Base-by-base conservation (phyloP, 768 basidiomycete species). In the Mycena vulgaris region DNA sequence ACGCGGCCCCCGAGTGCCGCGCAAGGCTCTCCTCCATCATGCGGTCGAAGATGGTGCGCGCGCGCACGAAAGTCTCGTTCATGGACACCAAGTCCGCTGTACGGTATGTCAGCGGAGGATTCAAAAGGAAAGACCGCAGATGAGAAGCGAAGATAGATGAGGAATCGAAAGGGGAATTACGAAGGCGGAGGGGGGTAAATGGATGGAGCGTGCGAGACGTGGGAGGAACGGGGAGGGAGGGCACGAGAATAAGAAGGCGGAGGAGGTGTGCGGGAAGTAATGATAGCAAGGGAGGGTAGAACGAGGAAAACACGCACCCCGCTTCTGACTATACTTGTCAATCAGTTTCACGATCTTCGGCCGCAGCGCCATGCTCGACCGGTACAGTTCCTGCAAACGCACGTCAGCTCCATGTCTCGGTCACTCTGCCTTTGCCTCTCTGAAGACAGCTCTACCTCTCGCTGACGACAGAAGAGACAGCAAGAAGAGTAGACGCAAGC, bases 291-390 rank as follows among this genome's bases (percentile, higher is more conserved):
- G 16, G 25, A 27, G 14, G 3, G 4, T 4, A 48, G 27, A 48
- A 27, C 4, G 25, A 48, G 19, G 14, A 27, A 10, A 48, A 25
- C 4, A 48, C 68, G 31, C 23, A 78, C 88, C 88, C 81, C 96
- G 87, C 83, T 98, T 98, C 84, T 97, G 96, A 75, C 93, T 96
- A 78, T 98, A 98, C 83, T 96, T 98, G 79, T 98, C 96, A 71
- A 98, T 98, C 62, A 99, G 82, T 77, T 96, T 96, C 70, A 98
- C 96, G 71, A 99, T 97, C 86, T 96, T 97, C 9, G 96, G 96
- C 51, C 97, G 88, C 45, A 98, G 81, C 5, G 92, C 88, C 92
- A 99, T 96, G 75, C 93, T 92, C 27, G 91, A 90, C 48, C 96
- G 89, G 80, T 99, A 98, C 58, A 98, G 79, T 79, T 98, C 96